Base-by-base conservation (phyloP, 192 early-diverging fungal genomes). In the Coemansia umbellata region DNA sequence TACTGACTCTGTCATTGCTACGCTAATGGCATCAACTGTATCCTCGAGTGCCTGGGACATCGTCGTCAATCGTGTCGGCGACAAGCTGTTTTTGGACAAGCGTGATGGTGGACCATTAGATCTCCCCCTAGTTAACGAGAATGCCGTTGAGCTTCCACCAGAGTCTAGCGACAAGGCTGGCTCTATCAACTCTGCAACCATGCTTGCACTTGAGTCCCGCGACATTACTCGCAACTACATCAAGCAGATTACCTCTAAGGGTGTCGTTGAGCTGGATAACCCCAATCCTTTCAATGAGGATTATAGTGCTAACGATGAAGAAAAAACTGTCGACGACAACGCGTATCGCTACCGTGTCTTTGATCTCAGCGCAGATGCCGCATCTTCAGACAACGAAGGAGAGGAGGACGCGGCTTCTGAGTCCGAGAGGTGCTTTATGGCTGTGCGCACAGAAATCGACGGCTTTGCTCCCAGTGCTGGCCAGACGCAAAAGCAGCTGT, bases 21-120 rank as follows among this genome's bases (percentile, higher is more conserved):
- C 91, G 21, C 80, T 99, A 39, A 99, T 99, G 96, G 91, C 88
- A 53, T 81, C 91, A 8, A 82, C 90, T 14, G 85, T 91, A 47
- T 87, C 92, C 15, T 87, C 92, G 36, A 95, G 94, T 71, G 87
- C 93, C 13, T 99, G 93, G 93, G 96, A 99, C 55, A 84, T 99
- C 41, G 85, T 99, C 31, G 83, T 95, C 45, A 91, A 82, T 60
- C 91, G 93, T 57, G 76, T 79, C 10, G 85, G 82, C 47, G 86
- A 85, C 60, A 84, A 88, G 71, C 72, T 99, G 37, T 86, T 87
- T 66, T 80, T 99, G 37, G 96, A 99, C 70, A 97, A 94, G 79
- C 84, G 96, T 37, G 81, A 85, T 30, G 90, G 88, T 41, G 89
- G 91, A 11, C 55, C 66, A 5, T n/a, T 81, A 59, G 94, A 98